These are phyloP conservation scores for Talaromyces sp. DNA, from an alignment of 2,329 filamentous ascomycete genomes.

Conservation along the genomic window DNA sequence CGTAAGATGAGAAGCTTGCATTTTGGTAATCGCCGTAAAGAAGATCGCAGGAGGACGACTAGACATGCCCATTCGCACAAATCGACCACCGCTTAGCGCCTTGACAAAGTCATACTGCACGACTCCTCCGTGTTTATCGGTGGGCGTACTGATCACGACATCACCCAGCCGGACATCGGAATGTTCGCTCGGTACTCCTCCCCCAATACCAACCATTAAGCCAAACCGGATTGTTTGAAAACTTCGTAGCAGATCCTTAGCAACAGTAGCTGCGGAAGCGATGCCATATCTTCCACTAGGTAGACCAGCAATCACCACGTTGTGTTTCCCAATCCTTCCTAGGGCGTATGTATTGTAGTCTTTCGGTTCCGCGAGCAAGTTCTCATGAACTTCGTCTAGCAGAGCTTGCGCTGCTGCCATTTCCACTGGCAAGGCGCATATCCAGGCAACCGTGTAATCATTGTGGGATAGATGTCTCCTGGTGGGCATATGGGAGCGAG, in stretches of 20 bases:
- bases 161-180: neutral
- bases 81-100: neutral
- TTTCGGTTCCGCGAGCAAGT: neutral
- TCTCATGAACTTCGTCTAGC: conserved; percentile 5
- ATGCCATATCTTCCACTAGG: conserved; percentile 16
- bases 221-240: neutral
- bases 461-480: neutral
- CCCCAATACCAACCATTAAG: neutral
- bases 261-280: conserved; percentile 16
- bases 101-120: neutral
- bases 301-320: conserved; percentile 13
- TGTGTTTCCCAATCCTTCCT: neutral
- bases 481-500: neutral
- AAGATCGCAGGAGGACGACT: neutral
- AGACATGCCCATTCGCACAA: neutral
- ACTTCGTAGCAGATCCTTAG: neutral
- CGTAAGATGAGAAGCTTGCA: neutral
- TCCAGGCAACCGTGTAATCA: conserved; percentile 10
- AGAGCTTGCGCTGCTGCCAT: conserved; percentile 15
- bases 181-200: neutral
- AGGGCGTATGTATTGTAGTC: conserved; percentile 5
- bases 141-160: neutral
- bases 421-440: conserved; percentile 14
- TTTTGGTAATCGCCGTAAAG: neutral
- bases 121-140: neutral